phyloP scores from a whole-genome alignment of 148 eudicot genomes.

The Simmondsia chinensis region DNA sequence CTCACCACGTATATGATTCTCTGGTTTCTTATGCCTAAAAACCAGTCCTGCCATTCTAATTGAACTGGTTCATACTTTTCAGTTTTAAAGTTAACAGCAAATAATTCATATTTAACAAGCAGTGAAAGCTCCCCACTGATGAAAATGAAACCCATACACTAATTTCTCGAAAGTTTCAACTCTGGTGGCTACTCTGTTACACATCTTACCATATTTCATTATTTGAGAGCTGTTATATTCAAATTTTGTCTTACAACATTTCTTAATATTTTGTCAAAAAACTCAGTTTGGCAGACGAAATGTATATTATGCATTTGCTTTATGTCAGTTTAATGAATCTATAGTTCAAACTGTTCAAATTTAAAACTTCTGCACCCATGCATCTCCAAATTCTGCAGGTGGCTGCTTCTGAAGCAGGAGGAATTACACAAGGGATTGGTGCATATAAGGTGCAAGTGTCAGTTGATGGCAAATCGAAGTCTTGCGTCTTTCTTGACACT shows the following conservation, averaged over 20 bases:
- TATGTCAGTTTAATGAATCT: no score
- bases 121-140: no score
- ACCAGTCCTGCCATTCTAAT: background rate
- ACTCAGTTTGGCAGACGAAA: no score
- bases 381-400: slow-evolving; percentile 43
- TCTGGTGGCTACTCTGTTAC: background rate
- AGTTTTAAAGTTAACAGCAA: no score
- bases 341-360: no score
- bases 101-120: no score
- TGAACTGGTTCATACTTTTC: no score
- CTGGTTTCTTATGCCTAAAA: background rate
- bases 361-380: background rate
- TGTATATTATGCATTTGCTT: no score
- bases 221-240: background rate
- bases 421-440: slow-evolving; percentile 98
- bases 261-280: no score
- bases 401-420: slow-evolving; percentile 97
- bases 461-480: slow-evolving; percentile 56
- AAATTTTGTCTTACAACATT: no score
- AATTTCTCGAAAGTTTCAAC: background rate
- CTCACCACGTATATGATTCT: slow-evolving; percentile 7
- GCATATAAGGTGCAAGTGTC: slow-evolving; percentile 89
- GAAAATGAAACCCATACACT: no score
- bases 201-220: background rate
- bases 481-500: slow-evolving; percentile 95